A percentile compares a stretch with the other conserved stretches of the same genome.
phyloP scores from a whole-genome alignment of 2,329 filamentous ascomycete species.

The Aspergillus hortae region DNA sequence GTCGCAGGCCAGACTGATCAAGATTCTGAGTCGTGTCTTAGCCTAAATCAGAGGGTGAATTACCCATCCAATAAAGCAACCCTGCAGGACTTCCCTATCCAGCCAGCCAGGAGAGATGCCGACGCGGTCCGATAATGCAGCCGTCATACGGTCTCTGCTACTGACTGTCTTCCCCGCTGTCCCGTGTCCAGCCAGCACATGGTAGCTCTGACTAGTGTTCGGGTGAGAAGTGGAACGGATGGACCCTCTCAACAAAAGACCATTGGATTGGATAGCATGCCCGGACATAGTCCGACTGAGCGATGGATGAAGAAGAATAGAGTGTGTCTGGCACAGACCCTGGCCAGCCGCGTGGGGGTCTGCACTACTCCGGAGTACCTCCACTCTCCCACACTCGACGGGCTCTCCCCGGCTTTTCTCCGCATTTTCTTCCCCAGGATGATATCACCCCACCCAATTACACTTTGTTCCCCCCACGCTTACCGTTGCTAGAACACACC shows the following conservation, averaged over 20 bases:
- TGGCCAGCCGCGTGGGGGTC: not conserved
- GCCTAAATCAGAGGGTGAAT: not conserved
- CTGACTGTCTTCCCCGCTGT: too few relatives aligned
- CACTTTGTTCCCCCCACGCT: not conserved
- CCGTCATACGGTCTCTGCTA: too few relatives aligned
- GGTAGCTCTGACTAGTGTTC: too few relatives aligned
- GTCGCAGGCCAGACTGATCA: too few relatives aligned
- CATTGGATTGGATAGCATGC: not conserved
- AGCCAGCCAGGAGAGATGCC: not conserved
- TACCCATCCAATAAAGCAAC: not conserved
- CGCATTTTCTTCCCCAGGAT: not conserved
- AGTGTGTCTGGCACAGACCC: not conserved
- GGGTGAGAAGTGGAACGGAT: not conserved
- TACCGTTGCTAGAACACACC: too few relatives aligned
- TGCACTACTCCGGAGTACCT: too few relatives aligned
- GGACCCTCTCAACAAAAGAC: not conserved
- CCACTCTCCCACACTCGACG: not conserved
- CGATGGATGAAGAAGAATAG: slow-evolving; percentile 4
- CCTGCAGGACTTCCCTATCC: not conserved
- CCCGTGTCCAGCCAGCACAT: too few relatives aligned
- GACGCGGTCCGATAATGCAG: not conserved
- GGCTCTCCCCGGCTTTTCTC: not conserved
- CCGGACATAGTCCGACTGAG: slow-evolving; percentile 11
- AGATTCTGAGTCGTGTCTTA: not conserved
- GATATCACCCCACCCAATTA: not conserved